phyloP scores from a whole-genome alignment of 345 rosid species.

The Carallia brachiata region DNA sequence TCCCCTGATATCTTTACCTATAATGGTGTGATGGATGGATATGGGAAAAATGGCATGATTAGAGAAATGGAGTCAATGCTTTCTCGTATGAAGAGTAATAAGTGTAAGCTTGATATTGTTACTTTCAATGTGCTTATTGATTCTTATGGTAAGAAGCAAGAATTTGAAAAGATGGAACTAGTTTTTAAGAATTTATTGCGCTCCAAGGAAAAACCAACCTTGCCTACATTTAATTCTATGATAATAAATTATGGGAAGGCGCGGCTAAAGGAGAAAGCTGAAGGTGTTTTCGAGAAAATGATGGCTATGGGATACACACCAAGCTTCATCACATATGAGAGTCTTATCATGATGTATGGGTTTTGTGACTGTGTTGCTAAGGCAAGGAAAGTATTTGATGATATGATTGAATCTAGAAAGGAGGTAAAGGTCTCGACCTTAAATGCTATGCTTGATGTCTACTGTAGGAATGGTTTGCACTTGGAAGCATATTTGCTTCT shows the following conservation, averaged over 20 bases:
- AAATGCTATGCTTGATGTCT: conserved; percentile 80
- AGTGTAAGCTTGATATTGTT: conserved; percentile 76
- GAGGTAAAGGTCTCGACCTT: conserved; percentile 63
- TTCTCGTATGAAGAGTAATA: conserved; percentile 63
- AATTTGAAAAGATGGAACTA: conserved; percentile 94
- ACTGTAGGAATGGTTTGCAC: conserved; percentile 68
- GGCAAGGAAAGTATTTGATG: conserved; percentile 72
- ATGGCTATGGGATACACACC: conserved; percentile 64
- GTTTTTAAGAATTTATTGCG: conserved; percentile 70
- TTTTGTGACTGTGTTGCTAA: conserved; percentile 60
- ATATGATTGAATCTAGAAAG: conserved; percentile 48
- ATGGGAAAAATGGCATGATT: conserved; percentile 91
- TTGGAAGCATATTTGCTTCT: conserved; percentile 71
- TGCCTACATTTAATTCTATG: conserved; percentile 89
- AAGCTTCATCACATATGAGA: conserved; percentile 71
- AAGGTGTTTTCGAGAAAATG: conserved; percentile 57
- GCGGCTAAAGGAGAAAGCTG: conserved; percentile 68
- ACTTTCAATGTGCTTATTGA: conserved; percentile 83
- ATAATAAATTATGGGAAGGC: conserved; percentile 86
- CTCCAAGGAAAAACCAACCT: conserved; percentile 78
- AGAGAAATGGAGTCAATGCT: conserved; percentile 86
- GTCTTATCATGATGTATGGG: conserved; percentile 79
- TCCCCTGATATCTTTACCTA: conserved; percentile 74
- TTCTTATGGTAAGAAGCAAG: conserved; percentile 78
- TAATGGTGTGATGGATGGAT: conserved; percentile 94